phyloP scores from a whole-genome alignment of 163 green algal genomes.

The Chloroidium sp. region DNA sequence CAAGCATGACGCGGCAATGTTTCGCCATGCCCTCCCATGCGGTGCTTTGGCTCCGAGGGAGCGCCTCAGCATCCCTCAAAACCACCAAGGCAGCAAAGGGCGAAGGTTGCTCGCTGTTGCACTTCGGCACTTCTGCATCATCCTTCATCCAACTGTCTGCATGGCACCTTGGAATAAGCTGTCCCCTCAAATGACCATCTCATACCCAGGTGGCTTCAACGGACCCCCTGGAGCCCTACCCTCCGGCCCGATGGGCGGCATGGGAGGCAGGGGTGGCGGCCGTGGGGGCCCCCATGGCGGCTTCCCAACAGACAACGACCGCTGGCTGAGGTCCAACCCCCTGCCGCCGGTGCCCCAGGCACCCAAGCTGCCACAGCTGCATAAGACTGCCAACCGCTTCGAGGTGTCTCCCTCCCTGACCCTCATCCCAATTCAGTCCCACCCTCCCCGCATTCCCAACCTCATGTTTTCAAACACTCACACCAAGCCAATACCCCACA shows the following conservation, averaged over 20 bases:
- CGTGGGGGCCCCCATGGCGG: slow-evolving; percentile 2
- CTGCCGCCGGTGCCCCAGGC: slow-evolving; percentile 24
- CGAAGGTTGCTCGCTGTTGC: no score
- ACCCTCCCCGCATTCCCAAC: neutral
- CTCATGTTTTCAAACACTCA: neutral
- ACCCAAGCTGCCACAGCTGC: slow-evolving; percentile 45
- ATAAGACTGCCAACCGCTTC: slow-evolving; percentile 66
- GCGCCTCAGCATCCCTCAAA: no score
- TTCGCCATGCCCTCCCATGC: no score
- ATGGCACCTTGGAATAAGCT: no score
- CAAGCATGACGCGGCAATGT: no score
- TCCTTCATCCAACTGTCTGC: no score
- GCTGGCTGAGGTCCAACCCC: slow-evolving; percentile 35
- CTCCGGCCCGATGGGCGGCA: slow-evolving; percentile 11
- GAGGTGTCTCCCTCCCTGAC: slow-evolving; percentile 10
- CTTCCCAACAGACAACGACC: slow-evolving; percentile 21
- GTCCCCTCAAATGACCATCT: neutral
- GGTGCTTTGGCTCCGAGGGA: no score
- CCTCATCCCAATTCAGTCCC: no score
- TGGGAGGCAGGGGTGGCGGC: slow-evolving; percentile 19
- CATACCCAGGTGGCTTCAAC: neutral
- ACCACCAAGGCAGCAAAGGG: no score
- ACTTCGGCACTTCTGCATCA: no score
- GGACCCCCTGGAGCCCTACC: neutral
- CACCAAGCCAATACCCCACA: neutral